Evolutionary conservation across 2,329 filamentous ascomycete species (phyloP), one percentile per base, ranked within the genome.

Genomic region (Fusarium sacchari): DNA sequence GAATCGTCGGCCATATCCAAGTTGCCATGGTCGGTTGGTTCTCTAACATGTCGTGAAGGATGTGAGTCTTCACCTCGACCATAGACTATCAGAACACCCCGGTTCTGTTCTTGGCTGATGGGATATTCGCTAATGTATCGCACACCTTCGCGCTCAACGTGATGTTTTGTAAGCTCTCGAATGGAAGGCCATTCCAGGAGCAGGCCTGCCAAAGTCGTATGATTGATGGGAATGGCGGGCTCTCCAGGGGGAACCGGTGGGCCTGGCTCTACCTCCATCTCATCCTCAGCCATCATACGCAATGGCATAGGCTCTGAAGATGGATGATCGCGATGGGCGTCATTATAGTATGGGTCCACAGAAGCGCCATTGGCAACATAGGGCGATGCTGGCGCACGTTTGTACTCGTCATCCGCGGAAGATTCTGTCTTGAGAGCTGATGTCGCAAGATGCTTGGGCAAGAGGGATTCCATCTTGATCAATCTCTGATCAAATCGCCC

Each of bases 151-250:
- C 79, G 80, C 28, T 85, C 81, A 61, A 90, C 80, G 32, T 85
- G 84, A 55, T 81, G 82, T 69, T 79, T 85, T 39, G 94, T 90
- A 79, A 98, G 79, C 70, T 87, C 83, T 79, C 86, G 83, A 61
- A 96, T 94, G 0, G 91, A 88, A 1, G 88, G 88, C 91, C 93
- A 95, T 52, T 88, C 86, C 34, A 98, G 84, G 24, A 98, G 85
- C 71, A 95, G 89, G 57, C 96, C 94, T 3, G 95, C 95, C n/a
- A 94, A 90, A 1, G 95, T 98, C 0, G 94, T 97, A 79, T 98
- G 96, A 74, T 97, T 94, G 34, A 91, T 89, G 2, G 94, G 93
- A 63, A 97, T 93, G 4, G 92, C 89, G 20, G 93, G 88, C 73
- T 91, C 88, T 52, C 90, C 90, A 3, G 88, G 87, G 18, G 82